Conservation (phyloP, 73 alveolate genomes). For the Paramecium octaurelia region DNA sequence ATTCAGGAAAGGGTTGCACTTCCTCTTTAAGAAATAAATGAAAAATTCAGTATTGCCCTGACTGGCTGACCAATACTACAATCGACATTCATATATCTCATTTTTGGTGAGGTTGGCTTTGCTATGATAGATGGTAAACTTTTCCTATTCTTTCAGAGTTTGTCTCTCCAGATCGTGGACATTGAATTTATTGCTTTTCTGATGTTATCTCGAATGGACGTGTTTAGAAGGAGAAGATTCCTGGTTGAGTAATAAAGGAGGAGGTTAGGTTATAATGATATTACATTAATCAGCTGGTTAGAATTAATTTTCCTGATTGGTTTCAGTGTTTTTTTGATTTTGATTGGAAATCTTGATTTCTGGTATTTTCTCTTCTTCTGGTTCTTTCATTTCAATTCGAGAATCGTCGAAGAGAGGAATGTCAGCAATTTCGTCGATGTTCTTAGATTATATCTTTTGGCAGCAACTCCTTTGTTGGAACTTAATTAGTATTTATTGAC, state of each 20-base stretch:
- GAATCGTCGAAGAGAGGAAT: slow-evolving; percentile 4
- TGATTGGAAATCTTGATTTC: not conserved
- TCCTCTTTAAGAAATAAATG: slow-evolving; percentile 1
- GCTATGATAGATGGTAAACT: not conserved
- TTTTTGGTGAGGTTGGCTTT: not conserved
- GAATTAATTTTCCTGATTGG: not conserved
- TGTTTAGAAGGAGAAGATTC: not conserved
- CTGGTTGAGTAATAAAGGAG: not conserved
- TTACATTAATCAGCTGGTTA: not conserved
- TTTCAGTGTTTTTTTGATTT: not conserved
- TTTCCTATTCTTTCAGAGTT: not conserved
- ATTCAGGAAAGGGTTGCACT: not conserved
- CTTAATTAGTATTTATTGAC: not conserved
- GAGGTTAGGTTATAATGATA: not conserved
- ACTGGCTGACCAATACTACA: slow-evolving; percentile 1
- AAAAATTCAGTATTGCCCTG: not conserved
- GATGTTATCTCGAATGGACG: not conserved
- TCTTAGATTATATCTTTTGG: not conserved
- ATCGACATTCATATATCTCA: not conserved
- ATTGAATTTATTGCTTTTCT: not conserved
- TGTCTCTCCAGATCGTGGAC: not conserved
- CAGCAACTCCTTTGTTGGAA: not conserved
- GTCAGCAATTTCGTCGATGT: not conserved
- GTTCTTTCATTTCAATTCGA: not conserved
- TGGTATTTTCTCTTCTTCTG: not conserved